Evolutionary conservation across 2,329 filamentous ascomycete genomes (phyloP), one percentile per base, ranked within the genome.

Genomic region (Trichoderma sp.): DNA sequence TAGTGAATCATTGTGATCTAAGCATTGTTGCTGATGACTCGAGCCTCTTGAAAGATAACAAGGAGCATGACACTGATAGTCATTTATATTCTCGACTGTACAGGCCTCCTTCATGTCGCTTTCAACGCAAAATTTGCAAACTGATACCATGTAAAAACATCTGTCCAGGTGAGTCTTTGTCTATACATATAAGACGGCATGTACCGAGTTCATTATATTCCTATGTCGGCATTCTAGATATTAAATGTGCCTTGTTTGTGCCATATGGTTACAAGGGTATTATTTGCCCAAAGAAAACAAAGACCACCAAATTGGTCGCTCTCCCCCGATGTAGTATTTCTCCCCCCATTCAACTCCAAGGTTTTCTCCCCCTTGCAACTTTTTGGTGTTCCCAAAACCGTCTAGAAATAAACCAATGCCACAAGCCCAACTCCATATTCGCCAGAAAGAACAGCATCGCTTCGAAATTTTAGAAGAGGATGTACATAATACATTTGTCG

Each of bases 401-500:
- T 50, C 36, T 59, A 50, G 50, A 53, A 36, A 53, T 17, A 34
- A 32, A 57, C 50, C 23, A 28, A 13, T 62, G 23, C 39, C 57
- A 12, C 34, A 34, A 8, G 32, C 67, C 67, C 57, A 62, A 69
- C 67, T 69, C 67, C 67, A 4, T 62, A 39, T 69, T 62, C 67
- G 67, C 67, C 67, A 50, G 15, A 32, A 43, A 58, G 9, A 30
- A 62, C 28, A 50, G 23, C 36, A 12, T 53, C 30, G 67, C 39
- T 69, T 50, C 36, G 28, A 69, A 50, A 53, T 62, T 53, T 61
- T 39, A 50, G 39, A 28, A 69, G 39, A 11, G 57, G 20, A 53
- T 69, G 67, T 69, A 69, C 57, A 69, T 69, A 30, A 69, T 69
- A 62, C 67, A 69, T 8, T 39, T 53, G 28, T 62, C 28, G 39